Percentiles rank a stretch among this genome's conserved stretches.
Evolutionary conservation across 202 grass and related monocot species (phyloP).

Genomic region (Saccharum hybrid): DNA sequence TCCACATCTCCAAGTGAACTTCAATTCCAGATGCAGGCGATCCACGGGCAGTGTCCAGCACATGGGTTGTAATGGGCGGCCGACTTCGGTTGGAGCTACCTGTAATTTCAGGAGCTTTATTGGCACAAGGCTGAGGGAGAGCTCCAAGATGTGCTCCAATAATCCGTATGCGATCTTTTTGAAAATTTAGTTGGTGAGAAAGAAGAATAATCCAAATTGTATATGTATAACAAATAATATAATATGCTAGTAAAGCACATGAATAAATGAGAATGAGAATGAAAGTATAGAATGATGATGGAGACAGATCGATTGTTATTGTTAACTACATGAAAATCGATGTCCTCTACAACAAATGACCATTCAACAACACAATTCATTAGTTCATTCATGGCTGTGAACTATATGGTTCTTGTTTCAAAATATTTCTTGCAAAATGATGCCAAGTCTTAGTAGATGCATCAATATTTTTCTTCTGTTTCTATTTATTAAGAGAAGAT

Average conservation of each 20-base stretch:
- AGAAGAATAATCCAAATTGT: conserved; percentile 27
- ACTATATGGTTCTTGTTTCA: neutral
- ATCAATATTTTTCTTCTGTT: neutral
- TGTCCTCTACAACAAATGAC: neutral
- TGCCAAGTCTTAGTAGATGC: neutral
- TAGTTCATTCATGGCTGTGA: conserved; percentile 2
- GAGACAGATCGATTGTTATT: neutral
- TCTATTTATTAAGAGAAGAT: neutral
- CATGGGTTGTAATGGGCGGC: conserved; percentile 93
- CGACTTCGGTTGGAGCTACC: conserved; percentile 57
- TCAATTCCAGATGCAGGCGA: conserved; percentile 79
- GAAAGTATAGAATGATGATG: neutral
- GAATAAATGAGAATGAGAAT: neutral
- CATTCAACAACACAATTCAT: conserved; percentile 11
- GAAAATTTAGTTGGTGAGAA: conserved; percentile 49
- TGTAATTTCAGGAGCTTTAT: conserved; percentile 79
- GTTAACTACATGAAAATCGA: neutral
- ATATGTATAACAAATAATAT: conserved; percentile 6
- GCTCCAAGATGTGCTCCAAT: conserved; percentile 86
- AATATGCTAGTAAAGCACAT: conserved; percentile 9
- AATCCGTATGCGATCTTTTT: conserved; percentile 83
- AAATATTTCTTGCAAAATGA: neutral
- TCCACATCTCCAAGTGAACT: conserved; percentile 87
- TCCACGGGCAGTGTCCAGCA: conserved; percentile 74
- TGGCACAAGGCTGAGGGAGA: conserved; percentile 51